Evolutionary conservation across 148 eudicot species (phyloP).

Genomic region (Rhododendron kiyosumense): DNA sequence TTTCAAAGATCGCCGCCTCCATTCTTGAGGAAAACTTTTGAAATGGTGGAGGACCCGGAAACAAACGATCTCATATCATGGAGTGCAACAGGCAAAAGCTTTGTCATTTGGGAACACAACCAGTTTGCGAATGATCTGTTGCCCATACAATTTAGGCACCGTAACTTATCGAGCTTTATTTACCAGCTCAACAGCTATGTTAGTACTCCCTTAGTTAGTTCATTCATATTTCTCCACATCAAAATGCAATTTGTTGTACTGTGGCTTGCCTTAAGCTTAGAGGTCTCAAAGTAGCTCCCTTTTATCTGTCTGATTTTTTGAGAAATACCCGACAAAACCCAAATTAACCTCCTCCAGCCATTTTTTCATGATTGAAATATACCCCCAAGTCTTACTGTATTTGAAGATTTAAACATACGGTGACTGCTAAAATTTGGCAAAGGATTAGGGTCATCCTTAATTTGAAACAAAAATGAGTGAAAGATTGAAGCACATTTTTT

Average conservation of each 20-base stretch:
- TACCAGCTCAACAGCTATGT: conserved; percentile 29
- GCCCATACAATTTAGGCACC: conserved; percentile 20
- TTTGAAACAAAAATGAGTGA: no score
- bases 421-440: no score
- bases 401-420: no score
- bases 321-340: no score
- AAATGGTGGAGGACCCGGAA: conserved; percentile 19
- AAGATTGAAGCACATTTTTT: no score
- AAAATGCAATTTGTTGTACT: background rate
- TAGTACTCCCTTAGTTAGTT: background rate
- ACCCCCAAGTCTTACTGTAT: no score
- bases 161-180: conserved; percentile 23
- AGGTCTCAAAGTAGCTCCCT: background rate
- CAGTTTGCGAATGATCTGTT: conserved; percentile 12
- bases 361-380: no score
- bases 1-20: background rate
- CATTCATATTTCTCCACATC: background rate
- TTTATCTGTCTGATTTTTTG: background rate
- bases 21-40: conserved; percentile 10
- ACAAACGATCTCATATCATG: conserved; percentile 21
- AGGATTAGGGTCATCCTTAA: no score
- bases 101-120: conserved; percentile 18
- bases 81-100: conserved; percentile 12
- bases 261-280: background rate
- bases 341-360: no score